Evolutionary conservation across 192 early-diverging fungal genomes (phyloP).

Genomic region (Cladochytrium replicatum): DNA sequence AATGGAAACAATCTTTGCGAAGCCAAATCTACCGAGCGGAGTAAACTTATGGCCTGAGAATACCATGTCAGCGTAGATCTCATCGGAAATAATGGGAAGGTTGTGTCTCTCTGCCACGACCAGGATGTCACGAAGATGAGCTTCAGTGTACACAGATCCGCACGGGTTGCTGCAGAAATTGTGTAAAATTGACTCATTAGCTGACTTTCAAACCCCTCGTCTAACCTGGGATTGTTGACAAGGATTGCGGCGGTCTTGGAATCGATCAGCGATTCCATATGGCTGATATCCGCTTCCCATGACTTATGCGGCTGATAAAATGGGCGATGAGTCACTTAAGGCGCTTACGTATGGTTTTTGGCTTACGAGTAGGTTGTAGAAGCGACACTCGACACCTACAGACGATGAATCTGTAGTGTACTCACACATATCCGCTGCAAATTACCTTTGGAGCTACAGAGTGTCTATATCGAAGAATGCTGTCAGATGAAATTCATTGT

Average conservation of each 20-base stretch:
- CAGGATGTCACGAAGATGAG: conserved; percentile 55
- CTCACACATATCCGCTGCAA: neutral
- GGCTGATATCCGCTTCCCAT: conserved; percentile 77
- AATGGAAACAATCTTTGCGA: neutral
- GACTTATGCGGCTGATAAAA: conserved; percentile 51
- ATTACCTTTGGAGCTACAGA: conserved; percentile 55
- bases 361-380: conserved; percentile 69
- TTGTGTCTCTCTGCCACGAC: conserved; percentile 61
- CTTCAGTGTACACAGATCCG: conserved; percentile 69
- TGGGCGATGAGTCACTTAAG: neutral
- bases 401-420: neutral
- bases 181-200: neutral
- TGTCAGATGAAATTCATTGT: neutral
- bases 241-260: conserved; percentile 67
- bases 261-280: conserved; percentile 73
- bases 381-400: conserved; percentile 54
- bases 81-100: conserved; percentile 78
- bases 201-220: neutral
- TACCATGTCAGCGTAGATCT: conserved; percentile 87
- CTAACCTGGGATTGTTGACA: conserved; percentile 57
- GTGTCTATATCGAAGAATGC: conserved; percentile 21
- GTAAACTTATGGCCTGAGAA: conserved; percentile 40
- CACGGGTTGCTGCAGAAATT: conserved; percentile 72
- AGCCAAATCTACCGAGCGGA: conserved; percentile 10
- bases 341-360: neutral